Percentiles rank a stretch among this genome's conserved stretches.
Evolutionary conservation across 768 basidiomycete genomes (phyloP).

Genomic region (Lactifluus echinatus): DNA sequence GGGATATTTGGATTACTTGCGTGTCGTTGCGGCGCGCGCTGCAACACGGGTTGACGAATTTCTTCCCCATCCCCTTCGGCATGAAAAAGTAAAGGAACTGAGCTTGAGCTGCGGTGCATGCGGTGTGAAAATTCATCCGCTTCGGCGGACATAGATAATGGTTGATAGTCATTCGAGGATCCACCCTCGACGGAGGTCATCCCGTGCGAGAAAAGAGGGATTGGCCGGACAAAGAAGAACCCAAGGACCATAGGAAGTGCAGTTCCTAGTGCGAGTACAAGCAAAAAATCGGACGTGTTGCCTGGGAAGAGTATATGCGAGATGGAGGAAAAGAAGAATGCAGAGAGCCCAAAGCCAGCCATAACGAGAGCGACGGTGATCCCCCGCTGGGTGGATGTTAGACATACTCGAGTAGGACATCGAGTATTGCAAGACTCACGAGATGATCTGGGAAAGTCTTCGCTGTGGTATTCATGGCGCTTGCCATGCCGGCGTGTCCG

Average conservation of each 20-base stretch:
- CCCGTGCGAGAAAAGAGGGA: slow-evolving; percentile 45
- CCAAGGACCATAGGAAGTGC: slow-evolving; percentile 75
- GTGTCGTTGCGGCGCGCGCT: neutral
- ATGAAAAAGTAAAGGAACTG: slow-evolving; percentile 7
- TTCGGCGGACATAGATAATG: slow-evolving; percentile 17
- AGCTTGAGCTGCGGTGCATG: slow-evolving; percentile 8
- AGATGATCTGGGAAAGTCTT: slow-evolving; percentile 69
- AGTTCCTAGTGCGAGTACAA: slow-evolving; percentile 70
- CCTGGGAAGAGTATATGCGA: slow-evolving; percentile 67
- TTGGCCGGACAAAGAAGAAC: slow-evolving; percentile 57
- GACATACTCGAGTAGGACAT: neutral
- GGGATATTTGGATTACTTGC: neutral
- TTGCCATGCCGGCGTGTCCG: slow-evolving; percentile 59
- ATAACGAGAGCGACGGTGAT: slow-evolving; percentile 37
- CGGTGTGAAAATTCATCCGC: slow-evolving; percentile 10
- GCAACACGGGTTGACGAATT: neutral
- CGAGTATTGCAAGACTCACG: slow-evolving; percentile 34
- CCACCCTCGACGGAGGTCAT: slow-evolving; percentile 21
- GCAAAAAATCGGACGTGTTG: slow-evolving; percentile 67
- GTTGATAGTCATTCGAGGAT: slow-evolving; percentile 15
- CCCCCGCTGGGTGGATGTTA: slow-evolving; percentile 43
- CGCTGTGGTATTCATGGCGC: slow-evolving; percentile 74
- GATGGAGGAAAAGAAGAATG: slow-evolving; percentile 79
- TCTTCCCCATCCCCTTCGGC: slow-evolving; percentile 4
- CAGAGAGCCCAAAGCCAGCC: slow-evolving; percentile 51